A percentile compares a stretch with the other conserved stretches of the same genome.
phyloP scores from a whole-genome alignment of 2,329 filamentous ascomycete genomes.

The Xylariaceae sp. region DNA sequence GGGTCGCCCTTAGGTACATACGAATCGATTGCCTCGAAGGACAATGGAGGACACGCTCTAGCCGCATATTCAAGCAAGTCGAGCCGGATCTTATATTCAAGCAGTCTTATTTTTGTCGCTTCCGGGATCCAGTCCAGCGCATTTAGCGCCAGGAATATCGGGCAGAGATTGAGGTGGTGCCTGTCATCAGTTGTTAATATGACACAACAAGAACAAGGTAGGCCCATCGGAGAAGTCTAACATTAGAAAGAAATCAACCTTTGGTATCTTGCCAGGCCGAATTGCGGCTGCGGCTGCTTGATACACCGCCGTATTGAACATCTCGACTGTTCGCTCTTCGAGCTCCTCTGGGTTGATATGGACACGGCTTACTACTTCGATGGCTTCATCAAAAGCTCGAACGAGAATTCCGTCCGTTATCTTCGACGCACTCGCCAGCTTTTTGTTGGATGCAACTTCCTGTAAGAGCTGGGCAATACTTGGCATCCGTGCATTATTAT shows the following conservation, averaged over 20 bases:
- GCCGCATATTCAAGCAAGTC: slow-evolving; percentile 75
- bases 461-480: slow-evolving; percentile 60
- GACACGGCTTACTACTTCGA: slow-evolving; percentile 59
- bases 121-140: slow-evolving; percentile 58
- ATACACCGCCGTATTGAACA: slow-evolving; percentile 64
- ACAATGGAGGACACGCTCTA: slow-evolving; percentile 59
- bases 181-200: slow-evolving; percentile 41
- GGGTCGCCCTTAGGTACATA: slow-evolving; percentile 54
- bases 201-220: neutral
- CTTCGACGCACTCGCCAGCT: slow-evolving; percentile 52
- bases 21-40: slow-evolving; percentile 53
- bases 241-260: slow-evolving; percentile 78
- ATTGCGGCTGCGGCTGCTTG: slow-evolving; percentile 57
- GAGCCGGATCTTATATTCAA: slow-evolving; percentile 78
- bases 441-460: slow-evolving; percentile 54
- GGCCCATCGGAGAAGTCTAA: slow-evolving; percentile 30
- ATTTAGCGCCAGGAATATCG: slow-evolving; percentile 72
- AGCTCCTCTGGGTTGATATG: slow-evolving; percentile 55
- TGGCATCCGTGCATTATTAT: slow-evolving; percentile 32
- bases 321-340: slow-evolving; percentile 53
- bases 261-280: slow-evolving; percentile 61
- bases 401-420: slow-evolving; percentile 55
- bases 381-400: slow-evolving; percentile 62
- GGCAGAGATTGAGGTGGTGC: slow-evolving; percentile 69
- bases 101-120: slow-evolving; percentile 62